Base-by-base conservation (phyloP, 192 early-diverging fungal genomes). In the Coemansia sp. region DNA sequence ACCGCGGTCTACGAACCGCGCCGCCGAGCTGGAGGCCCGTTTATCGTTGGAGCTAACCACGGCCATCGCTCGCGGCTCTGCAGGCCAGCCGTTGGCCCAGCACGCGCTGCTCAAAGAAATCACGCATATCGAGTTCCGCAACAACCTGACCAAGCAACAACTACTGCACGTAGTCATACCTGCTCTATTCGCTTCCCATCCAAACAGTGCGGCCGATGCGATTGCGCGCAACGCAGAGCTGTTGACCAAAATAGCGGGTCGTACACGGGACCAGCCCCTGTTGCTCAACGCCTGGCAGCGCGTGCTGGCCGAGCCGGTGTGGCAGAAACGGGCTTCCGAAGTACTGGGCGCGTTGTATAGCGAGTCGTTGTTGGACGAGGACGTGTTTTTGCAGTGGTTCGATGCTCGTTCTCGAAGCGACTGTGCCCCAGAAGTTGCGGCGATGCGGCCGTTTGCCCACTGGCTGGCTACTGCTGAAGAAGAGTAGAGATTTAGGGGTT, bases 391-490 rank as follows among this genome's bases (percentile, higher is more conserved):
- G 59, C 60, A 75, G 26, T 94, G 93, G 93, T 79, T 73, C 50
- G 55, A 38, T 14, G 43, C 43, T 17, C 69, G 64, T 31, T 87
- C 86, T 48, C 9, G 6, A 6, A 48, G 77, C 1, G 65, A 61
- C 39, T 52, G 62, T 50, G 62, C 64, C 6, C 75, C 77, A 7
- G 85, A 82, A 14, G 69, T 77, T 11, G 73, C 71, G 25, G 85
- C 87, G 12, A 67, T 94, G 50, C 87, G 86, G 67, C 85, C 90
- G 55, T 92, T 94, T 72, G 77, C 91, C 45, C 77, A 87, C 57
- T 94, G 93, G 93, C 71, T 94, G 26, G 84, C 80, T 29, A 90
- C 90, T 50, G 91, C 90, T 2, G 92, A 94, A 64, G 92, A 94
- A 61, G 92, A 94, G 75, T 88, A 90, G 31, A 6, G 27, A 4